Base-by-base conservation (phyloP, 1,284 basidiomycete species). In the Cutaneotrichosporon dermatis region DNA sequence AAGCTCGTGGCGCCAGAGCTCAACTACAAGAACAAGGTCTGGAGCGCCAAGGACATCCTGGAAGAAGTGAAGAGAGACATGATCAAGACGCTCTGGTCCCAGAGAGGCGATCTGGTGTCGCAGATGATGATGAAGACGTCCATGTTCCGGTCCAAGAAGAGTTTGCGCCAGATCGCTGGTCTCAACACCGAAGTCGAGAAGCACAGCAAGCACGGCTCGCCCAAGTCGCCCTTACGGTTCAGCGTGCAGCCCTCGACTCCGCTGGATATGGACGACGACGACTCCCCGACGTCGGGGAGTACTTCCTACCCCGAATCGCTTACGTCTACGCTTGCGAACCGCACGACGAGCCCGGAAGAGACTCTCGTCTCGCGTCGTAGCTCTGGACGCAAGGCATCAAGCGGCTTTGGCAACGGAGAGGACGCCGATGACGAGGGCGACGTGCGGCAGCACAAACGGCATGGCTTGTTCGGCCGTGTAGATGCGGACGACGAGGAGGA, bases 11-110 rank as follows among this genome's bases (percentile, higher is more conserved):
- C 80, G 10, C 83, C 83, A 4, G 70, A 72, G 12, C 75, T 96
- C 51, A 86, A 88, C 69, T 94, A 92, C 76, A 84, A 85, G 64
- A 92, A 94, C 73, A 87, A 90, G 75, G 92, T 91, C 0, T 92
- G 86, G 85, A 77, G 90, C 82, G 90, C 90, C 66, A 87, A 90
- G 72, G 89, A 92, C 62, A 71, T 93, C 39, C 86, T 91, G 13
- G 85, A 90, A 66, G 86, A 85, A 52, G 88, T 92, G 52, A 89
- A 88, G 74, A 86, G 87, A 68, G 77, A 79, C 60, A 70, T 76
- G 58, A 69, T 73, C 36, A 69, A 67, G 45, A 70, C 71, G 35
- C 70, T 74, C 1, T 79, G 76, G 76, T 69, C 72, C 7, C 79
- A 80, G 51, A 75, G 71, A 37, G 75, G 75, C 3, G 76, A 76